phyloP scores from a whole-genome alignment of 441 rosid species.

The Viola pubescens region DNA sequence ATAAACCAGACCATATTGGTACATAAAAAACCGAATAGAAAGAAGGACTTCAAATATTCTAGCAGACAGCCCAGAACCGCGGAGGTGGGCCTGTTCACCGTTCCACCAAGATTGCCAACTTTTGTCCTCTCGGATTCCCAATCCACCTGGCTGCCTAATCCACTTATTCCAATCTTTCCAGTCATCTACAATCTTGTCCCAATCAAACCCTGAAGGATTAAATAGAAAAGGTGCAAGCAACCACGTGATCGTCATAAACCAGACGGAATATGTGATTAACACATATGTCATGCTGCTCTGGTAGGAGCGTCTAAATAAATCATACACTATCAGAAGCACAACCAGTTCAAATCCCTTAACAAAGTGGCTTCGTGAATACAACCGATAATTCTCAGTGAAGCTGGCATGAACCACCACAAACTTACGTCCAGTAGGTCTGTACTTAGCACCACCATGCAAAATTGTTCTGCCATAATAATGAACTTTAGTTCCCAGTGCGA shows the following conservation, averaged over 20 bases:
- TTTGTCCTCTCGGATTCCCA: conserved; percentile 88
- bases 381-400: conserved; percentile 87
- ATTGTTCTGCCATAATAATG: conserved; percentile 92
- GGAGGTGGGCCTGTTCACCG: conserved; percentile 88
- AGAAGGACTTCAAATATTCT: conserved; percentile 68
- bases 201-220: conserved; percentile 81
- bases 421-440: conserved; percentile 93
- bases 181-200: conserved; percentile 88
- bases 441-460: conserved; percentile 88
- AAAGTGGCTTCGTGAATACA: conserved; percentile 92
- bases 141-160: conserved; percentile 96
- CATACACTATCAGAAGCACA: conserved; percentile 73
- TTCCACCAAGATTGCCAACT: conserved; percentile 99
- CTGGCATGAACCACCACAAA: conserved; percentile 91
- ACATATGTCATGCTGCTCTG: conserved; percentile 86
- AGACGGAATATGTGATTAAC: conserved; percentile 77
- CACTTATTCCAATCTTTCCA: conserved; percentile 99
- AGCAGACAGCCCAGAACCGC: conserved; percentile 64
- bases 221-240: conserved; percentile 90
- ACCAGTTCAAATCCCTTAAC: conserved; percentile 83
- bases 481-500: conserved; percentile 89
- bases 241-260: conserved; percentile 99
- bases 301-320: conserved; percentile 74
- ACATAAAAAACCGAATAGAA: conserved; percentile 80
- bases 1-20: conserved; percentile 97